Conservation (phyloP, 192 early-diverging fungal species). For the Linnemannia hyalina region DNA sequence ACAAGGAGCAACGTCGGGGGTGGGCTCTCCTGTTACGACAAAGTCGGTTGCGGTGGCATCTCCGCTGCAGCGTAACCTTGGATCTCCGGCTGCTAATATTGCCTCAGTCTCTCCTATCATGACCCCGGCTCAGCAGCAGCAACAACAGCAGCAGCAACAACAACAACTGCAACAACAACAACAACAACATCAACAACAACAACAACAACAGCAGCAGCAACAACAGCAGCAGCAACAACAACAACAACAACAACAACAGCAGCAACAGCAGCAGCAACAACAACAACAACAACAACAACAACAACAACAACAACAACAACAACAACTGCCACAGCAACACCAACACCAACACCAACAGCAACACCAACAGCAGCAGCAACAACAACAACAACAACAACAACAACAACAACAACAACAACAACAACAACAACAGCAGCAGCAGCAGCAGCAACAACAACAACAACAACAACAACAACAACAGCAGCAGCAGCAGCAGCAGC, state of each 20-base stretch:
- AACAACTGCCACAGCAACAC: constrained; percentile 18
- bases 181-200: constrained; percentile 5
- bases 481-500: constrained; percentile 11
- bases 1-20: constrained; percentile 2
- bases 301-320: constrained; percentile 11
- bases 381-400: too few relatives aligned
- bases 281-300: not conserved
- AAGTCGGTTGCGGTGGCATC: constrained; percentile 29
- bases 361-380: too few relatives aligned
- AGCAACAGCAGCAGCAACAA: too few relatives aligned
- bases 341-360: not conserved
- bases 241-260: too few relatives aligned
- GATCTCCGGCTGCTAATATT: constrained; percentile 29
- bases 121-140: constrained; percentile 1
- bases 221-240: not conserved
- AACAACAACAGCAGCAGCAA: not conserved
- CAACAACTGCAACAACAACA: constrained; percentile 22
- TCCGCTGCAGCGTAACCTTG: constrained; percentile 39
- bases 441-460: constrained; percentile 3
- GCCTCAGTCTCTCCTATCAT: constrained; percentile 31
- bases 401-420: too few relatives aligned
- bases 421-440: too few relatives aligned
- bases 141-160: not conserved
- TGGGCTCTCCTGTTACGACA: constrained; percentile 29
- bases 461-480: constrained; percentile 14